Evolutionary conservation across 768 basidiomycete genomes (phyloP), one percentile per base, ranked within the genome.

Genomic region (Hypsizygus marmoreus): DNA sequence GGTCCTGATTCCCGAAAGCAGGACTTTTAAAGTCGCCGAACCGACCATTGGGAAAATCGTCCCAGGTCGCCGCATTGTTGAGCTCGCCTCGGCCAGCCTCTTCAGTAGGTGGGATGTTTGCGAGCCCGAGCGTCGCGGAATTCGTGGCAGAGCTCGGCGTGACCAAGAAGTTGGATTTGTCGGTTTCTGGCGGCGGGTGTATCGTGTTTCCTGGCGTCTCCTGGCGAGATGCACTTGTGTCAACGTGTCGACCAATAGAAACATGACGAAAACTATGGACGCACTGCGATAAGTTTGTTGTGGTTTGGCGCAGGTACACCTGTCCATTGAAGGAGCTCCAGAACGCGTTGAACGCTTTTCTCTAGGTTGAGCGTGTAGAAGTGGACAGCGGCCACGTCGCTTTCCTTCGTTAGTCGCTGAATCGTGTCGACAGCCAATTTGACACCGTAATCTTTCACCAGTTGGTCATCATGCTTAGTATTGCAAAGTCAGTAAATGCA

Each of bases 1-100:
- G 85, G 50, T 84, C 86, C 57, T 81, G 82, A 25, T 74, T 72
- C 35, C 97, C 97, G 56, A 88, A 99, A 1, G 97, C 97, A 16
- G 97, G 97, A 71, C 92, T 95, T 59, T 97, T 91, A 62, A 88
- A 91, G 65, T 98, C 97, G 50, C 97, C 97, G 64, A 97, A 98
- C 8, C 97, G 86, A 26, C 97, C 97, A 62, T 99, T 99, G 6
- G 97, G 97, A 63, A 97, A 98, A 59, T 99, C 97, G 57, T 93
- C 91, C 91, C 91, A 93, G 14, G 81, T 82, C 1, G 84, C 77
- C 0, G 87, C 87, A 52, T 86, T 79, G 57, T 86, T 90, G 6
- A 86, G 69, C 51, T 91, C 89, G 5, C 87, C 88, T 33, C 80
- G 77, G 20, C 86, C 84, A 4, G 72, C 79, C 50, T 88, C 86